Base-by-base conservation (phyloP, 129 eudicot genomes). In the Erigeron canadensis region DNA sequence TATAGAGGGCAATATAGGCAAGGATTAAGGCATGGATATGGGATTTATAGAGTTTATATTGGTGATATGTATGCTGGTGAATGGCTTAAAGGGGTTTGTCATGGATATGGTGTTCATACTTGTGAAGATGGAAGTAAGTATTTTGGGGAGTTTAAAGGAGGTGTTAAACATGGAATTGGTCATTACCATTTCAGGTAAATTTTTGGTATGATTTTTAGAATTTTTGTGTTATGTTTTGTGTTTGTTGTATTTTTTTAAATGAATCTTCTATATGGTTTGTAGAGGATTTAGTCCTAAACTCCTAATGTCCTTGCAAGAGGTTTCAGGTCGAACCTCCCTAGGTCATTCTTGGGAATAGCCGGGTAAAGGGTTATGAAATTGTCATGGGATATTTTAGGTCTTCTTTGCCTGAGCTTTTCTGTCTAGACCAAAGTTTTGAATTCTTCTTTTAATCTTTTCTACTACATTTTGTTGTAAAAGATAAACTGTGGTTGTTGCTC, bases 41-140 rank as follows among this genome's bases (percentile, higher is more conserved):
- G 97, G 44, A 84, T 91, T 70, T 91, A 91, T 80, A 88, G 83
- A 59, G 88, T 84, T 67, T 91, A 64, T 67, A 61, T 87, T 5
- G 96, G 95, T 4, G 94, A 90, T 83, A 84, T 85, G 51, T 90
- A 87, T 84, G 79, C 84, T 46, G 97, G 97, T 57, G 97, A 83
- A 65, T 90, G 97, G 97, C 73, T 72, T 48, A 88, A 77, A 42
- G 97, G 97, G 43, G 91, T 83, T 73, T 74, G 89, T 70, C 91
- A 83, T 65, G 91, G 95, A 1, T 73, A 48, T 69, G 95, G 97
- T 12, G 69, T 82, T 65, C 91, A 87, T 83, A 83, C 87, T 65
- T 90, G 91, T 63, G 87, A 75, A n/a, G 97, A 90, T 75, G 97
- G 87, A 11, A 85, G 97, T 38, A 72, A 81, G 42, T 87, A 87